Evolutionary conservation across 202 grass and related monocot genomes (phyloP).

Genomic region (Brachypodium distachyon): DNA sequence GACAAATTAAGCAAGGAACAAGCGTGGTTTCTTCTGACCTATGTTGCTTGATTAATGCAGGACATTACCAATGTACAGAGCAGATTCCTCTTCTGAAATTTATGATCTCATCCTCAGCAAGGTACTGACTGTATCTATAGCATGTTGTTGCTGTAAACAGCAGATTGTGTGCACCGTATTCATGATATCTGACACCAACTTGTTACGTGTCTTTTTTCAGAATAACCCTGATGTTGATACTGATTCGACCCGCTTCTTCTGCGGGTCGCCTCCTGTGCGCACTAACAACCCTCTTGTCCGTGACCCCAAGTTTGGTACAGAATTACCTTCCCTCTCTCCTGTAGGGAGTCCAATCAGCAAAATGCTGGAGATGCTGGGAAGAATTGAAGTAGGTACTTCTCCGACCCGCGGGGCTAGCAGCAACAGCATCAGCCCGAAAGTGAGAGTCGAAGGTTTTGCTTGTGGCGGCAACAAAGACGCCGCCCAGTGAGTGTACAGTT

Average conservation of each 20-base stretch:
- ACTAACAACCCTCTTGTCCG: conserved; percentile 76
- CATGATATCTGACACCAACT: conserved; percentile 4
- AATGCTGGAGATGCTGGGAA: conserved; percentile 28
- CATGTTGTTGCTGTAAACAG: neutral
- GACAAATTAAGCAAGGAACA: neutral
- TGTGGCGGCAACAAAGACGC: conserved; percentile 56
- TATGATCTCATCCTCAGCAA: conserved; percentile 66
- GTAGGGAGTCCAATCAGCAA: conserved; percentile 52
- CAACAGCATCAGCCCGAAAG: conserved; percentile 69
- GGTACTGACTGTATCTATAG: conserved; percentile 36
- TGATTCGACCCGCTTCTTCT: conserved; percentile 59
- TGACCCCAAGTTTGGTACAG: conserved; percentile 64
- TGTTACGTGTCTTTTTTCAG: conserved; percentile 20
- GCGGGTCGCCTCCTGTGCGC: conserved; percentile 79
- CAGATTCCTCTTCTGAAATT: conserved; percentile 45
- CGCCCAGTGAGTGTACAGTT: conserved; percentile 42
- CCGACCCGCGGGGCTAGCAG: conserved; percentile 57
- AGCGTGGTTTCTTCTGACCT: neutral
- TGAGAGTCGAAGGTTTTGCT: conserved; percentile 85
- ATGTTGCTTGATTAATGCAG: conserved; percentile 21
- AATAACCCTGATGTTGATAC: conserved; percentile 55
- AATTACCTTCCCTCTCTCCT: conserved; percentile 48
- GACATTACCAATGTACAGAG: conserved; percentile 38
- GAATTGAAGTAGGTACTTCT: conserved; percentile 48
- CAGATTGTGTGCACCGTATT: neutral